A percentile compares a stretch with the other conserved stretches of the same genome.
phyloP scores from a whole-genome alignment of 2,329 filamentous ascomycete species.

The Arthrinium phaeospermum region DNA sequence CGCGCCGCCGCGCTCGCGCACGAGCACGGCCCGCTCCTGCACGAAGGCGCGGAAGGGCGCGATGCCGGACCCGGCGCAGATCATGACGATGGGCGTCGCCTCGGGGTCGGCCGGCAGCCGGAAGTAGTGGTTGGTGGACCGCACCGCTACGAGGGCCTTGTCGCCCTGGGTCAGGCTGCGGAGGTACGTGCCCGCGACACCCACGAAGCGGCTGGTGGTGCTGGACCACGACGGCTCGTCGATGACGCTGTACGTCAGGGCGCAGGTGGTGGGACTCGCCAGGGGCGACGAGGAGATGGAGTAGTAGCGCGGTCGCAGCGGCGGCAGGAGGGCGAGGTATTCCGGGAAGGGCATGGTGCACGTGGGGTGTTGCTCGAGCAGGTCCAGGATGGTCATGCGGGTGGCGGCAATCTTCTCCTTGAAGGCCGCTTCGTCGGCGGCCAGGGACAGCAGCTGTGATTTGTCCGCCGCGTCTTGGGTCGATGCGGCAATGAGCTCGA shows the following conservation, averaged over 20 bases:
- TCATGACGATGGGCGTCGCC: constrained; percentile 38
- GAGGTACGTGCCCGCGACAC: constrained; percentile 50
- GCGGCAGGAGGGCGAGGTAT: constrained; percentile 63
- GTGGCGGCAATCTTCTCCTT: constrained; percentile 48
- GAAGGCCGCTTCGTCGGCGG: constrained; percentile 34
- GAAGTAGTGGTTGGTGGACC: constrained; percentile 29
- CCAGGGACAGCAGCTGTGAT: constrained; percentile 20
- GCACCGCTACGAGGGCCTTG: constrained; percentile 24
- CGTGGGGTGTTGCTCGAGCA: constrained; percentile 40
- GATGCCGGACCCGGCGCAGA: constrained; percentile 45
- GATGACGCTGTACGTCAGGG: constrained; percentile 61
- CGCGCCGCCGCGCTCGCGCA: constrained; percentile 32
- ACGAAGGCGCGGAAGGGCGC: constrained; percentile 55
- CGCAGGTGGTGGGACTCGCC: constrained; percentile 49
- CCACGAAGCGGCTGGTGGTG: constrained; percentile 38
- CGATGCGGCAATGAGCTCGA: constrained; percentile 21
- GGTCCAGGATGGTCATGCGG: constrained; percentile 46
- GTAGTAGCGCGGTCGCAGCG: constrained; percentile 68
- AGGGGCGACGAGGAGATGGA: constrained; percentile 62
- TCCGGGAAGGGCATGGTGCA: constrained; percentile 43
- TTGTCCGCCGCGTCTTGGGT: constrained; percentile 25
- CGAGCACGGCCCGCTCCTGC: constrained; percentile 47
- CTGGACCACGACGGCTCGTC: constrained; percentile 44
- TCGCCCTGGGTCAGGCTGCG: constrained; percentile 34
- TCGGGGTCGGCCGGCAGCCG: constrained; percentile 33